Evolutionary conservation across 441 rosid genomes (phyloP).

Genomic region (Cnidoscolus chayamansa): DNA sequence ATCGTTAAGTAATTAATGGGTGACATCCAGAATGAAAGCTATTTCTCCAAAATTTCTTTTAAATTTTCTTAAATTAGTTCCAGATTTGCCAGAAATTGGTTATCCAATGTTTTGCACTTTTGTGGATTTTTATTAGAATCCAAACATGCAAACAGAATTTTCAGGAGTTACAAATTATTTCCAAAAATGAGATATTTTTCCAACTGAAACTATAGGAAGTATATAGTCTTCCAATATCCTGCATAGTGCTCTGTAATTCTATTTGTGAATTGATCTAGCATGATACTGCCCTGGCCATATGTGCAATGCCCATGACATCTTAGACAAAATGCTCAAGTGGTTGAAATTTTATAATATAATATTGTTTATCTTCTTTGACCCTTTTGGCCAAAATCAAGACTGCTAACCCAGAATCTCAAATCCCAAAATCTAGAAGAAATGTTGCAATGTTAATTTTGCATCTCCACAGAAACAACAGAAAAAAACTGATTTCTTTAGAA

Average conservation of each 20-base stretch:
- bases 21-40: not conserved
- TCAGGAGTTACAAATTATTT: not conserved
- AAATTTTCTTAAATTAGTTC: not conserved
- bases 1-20: not conserved
- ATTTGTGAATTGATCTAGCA: not conserved
- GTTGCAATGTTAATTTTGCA: not conserved
- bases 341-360: not conserved
- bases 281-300: not conserved
- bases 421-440: not conserved
- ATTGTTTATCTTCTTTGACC: not conserved
- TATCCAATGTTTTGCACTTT: not conserved
- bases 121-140: not conserved
- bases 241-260: not conserved
- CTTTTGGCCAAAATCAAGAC: not conserved
- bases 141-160: not conserved
- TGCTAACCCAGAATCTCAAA: not conserved
- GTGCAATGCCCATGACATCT: not conserved
- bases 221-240: not conserved
- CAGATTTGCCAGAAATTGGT: not conserved
- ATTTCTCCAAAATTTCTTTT: not conserved
- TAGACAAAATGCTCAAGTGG: not conserved
- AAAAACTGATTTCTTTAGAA: not conserved
- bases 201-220: no score
- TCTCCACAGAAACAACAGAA: not conserved
- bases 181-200: not conserved